Evolutionary conservation across 805 yeast genomes (phyloP).

Genomic region (Helenozyma baotianmanensis): DNA sequence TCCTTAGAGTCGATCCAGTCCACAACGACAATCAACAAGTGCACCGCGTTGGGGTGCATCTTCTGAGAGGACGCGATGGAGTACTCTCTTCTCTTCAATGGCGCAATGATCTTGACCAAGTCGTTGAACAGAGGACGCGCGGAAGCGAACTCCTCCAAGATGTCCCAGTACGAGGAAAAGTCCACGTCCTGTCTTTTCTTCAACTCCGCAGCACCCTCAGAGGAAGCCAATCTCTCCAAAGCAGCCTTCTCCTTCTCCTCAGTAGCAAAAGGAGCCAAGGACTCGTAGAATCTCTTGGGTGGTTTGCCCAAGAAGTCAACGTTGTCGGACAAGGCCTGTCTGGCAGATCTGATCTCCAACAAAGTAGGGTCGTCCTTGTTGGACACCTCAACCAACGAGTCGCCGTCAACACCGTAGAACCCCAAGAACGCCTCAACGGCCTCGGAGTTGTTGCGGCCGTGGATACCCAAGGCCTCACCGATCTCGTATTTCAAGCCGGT

Average conservation of each 20-base stretch:
- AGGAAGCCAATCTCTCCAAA: slow-evolving; percentile 60
- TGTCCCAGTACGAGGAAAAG: slow-evolving; percentile 74
- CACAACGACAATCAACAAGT: slow-evolving; percentile 87
- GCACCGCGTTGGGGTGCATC: slow-evolving; percentile 86
- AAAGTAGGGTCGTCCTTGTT: slow-evolving; percentile 55
- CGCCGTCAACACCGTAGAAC: slow-evolving; percentile 66
- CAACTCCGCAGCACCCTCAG: slow-evolving; percentile 80
- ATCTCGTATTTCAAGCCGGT: slow-evolving; percentile 88
- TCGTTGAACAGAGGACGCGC: slow-evolving; percentile 75
- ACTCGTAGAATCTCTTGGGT: slow-evolving; percentile 88
- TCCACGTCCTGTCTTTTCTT: slow-evolving; percentile 83
- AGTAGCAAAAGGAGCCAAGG: slow-evolving; percentile 66
- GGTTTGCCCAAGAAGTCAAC: slow-evolving; percentile 92
- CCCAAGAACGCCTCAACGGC: slow-evolving; percentile 66
- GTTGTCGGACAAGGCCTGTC: slow-evolving; percentile 75
- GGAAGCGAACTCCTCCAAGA: slow-evolving; percentile 71
- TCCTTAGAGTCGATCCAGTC: slow-evolving; percentile 91
- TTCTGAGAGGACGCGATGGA: slow-evolving; percentile 96
- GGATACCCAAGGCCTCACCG: slow-evolving; percentile 96
- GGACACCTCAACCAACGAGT: slow-evolving; percentile 66
- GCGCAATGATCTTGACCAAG: slow-evolving; percentile 68
- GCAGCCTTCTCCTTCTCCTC: slow-evolving; percentile 62
- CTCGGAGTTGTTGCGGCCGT: slow-evolving; percentile 72
- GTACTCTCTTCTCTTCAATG: slow-evolving; percentile 94
- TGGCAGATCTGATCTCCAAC: slow-evolving; percentile 73